These are phyloP conservation scores for Phaffia rhodozyma DNA, from an alignment of 1,284 basidiomycete genomes.

Conservation along the genomic window DNA sequence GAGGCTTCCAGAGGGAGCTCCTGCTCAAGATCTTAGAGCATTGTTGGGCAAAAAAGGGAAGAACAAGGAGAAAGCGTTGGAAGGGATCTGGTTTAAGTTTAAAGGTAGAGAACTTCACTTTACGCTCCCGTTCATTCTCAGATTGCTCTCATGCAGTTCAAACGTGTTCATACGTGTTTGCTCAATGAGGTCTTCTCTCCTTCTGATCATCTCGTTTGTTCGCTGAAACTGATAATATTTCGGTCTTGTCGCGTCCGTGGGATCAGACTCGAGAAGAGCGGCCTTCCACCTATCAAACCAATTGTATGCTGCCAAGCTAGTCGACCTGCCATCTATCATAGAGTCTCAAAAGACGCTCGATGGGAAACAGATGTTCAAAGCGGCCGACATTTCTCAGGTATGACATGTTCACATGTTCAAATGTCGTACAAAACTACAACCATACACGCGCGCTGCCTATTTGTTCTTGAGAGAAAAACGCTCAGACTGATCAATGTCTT, in stretches of 20 bases:
- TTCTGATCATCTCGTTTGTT: not conserved
- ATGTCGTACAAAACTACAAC: conserved; percentile 15
- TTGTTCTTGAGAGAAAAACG: not conserved
- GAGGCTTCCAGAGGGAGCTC: conserved; percentile 73
- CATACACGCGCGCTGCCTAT: not conserved
- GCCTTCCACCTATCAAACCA: conserved; percentile 75
- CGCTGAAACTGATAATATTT: not conserved
- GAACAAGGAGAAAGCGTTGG: conserved; percentile 34
- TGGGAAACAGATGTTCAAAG: conserved; percentile 94
- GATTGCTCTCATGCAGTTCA: not conserved
- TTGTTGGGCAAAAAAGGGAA: conserved; percentile 69
- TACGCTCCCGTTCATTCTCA: conserved; percentile 1
- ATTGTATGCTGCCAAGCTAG: conserved; percentile 80
- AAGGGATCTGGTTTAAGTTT: conserved; percentile 97
- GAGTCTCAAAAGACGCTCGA: conserved; percentile 96
- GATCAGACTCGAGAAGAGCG: conserved; percentile 77
- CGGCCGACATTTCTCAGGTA: conserved; percentile 94
- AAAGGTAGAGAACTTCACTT: conserved; percentile 50
- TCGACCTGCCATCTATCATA: conserved; percentile 87
- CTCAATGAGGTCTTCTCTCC: not conserved
- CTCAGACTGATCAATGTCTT: conserved; percentile 8
- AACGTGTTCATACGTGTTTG: not conserved
- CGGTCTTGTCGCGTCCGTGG: not conserved
- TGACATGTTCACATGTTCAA: conserved; percentile 15
- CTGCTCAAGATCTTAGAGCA: conserved; percentile 54